These are phyloP conservation scores for Nyctanthes arbortristis DNA, from an alignment of 257 asterid species.

Conservation along the genomic window DNA sequence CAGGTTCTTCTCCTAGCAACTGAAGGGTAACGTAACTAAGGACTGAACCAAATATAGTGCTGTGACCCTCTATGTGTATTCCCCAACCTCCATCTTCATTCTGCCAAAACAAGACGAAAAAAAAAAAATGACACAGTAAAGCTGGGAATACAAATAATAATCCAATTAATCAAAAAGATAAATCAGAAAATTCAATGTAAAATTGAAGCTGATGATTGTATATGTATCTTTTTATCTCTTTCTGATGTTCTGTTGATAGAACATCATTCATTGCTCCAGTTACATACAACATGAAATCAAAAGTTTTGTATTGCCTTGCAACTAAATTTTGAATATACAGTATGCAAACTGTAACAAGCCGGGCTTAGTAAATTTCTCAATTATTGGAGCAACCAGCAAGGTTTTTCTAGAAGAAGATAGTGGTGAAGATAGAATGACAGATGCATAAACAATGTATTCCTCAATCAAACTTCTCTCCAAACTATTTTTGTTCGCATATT, in stretches of 20 bases:
- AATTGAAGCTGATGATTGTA: conserved; percentile 45
- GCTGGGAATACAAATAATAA: not conserved
- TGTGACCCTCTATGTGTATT: conserved; percentile 43
- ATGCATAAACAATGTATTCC: no score
- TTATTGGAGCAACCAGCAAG: no score
- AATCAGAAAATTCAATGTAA: not conserved
- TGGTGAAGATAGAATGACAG: no score
- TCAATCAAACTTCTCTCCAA: no score
- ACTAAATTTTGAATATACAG: no score
- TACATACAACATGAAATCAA: no score
- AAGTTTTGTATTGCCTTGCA: no score
- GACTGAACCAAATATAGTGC: conserved; percentile 39
- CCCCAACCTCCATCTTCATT: conserved; percentile 71
- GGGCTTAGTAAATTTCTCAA: no score
- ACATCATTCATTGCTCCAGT: conserved; percentile 29
- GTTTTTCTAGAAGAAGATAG: no score
- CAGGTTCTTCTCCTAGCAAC: conserved; percentile 42
- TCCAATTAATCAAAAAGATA: not conserved
- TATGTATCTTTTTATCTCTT: conserved; percentile 45
- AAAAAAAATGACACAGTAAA: conserved; percentile 4
- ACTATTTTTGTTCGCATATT: no score
- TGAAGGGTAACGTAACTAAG: conserved; percentile 39
- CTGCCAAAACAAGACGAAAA: conserved; percentile 23
- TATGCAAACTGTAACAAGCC: no score
- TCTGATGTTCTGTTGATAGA: conserved; percentile 34